These are phyloP conservation scores for Mycena chlorophos DNA, from an alignment of 768 basidiomycete species.

Conservation along the genomic window DNA sequence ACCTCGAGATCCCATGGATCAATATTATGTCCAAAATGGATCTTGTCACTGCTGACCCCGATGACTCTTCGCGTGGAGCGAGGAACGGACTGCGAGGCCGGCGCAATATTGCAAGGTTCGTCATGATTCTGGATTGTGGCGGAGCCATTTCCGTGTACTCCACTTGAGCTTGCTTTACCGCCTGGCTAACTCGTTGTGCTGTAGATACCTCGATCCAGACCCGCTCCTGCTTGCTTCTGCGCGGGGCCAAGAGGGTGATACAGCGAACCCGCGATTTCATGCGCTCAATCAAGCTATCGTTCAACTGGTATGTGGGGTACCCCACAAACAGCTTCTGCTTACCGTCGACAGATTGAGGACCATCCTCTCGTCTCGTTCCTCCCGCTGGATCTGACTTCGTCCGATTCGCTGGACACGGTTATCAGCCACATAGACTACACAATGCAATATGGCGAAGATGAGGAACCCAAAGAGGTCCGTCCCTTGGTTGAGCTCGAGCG, in stretches of 20 bases:
- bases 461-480: conserved; percentile 90
- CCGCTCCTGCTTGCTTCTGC: conserved; percentile 77
- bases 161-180: neutral
- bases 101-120: conserved; percentile 83
- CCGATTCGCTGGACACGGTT: conserved; percentile 87
- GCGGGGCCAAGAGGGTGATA: conserved; percentile 55
- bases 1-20: conserved; percentile 94
- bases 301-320: conserved; percentile 65
- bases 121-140: conserved; percentile 2
- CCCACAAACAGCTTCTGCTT: neutral
- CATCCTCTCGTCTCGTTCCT: conserved; percentile 97
- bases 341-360: conserved; percentile 80
- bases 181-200: conserved; percentile 5
- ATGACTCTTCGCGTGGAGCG: conserved; percentile 58
- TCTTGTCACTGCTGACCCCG: conserved; percentile 69
- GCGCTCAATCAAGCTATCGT: conserved; percentile 94
- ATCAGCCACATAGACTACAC: conserved; percentile 96
- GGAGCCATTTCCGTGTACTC: neutral
- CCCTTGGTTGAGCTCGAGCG: conserved; percentile 4
- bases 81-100: conserved; percentile 72
- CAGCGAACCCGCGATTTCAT: conserved; percentile 80
- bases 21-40: conserved; percentile 99
- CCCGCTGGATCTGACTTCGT: conserved; percentile 85
- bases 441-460: conserved; percentile 98
- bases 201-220: conserved; percentile 92